Conservation (phyloP, 2,329 filamentous ascomycete species). For the Ceratocystis destructans region DNA sequence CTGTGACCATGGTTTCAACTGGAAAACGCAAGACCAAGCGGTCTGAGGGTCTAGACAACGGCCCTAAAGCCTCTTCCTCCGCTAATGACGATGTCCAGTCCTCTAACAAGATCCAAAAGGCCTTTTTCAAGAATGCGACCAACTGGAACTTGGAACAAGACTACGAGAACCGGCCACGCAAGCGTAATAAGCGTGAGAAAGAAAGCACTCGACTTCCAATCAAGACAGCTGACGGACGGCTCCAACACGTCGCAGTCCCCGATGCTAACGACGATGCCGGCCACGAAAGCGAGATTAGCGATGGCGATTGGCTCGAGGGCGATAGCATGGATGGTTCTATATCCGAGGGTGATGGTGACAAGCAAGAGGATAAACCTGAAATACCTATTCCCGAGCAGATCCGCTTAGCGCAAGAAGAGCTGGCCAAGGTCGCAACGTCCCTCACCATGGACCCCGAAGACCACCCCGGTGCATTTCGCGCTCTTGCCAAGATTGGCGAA, state of each 20-base stretch:
- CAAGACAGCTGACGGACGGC: constrained; percentile 63
- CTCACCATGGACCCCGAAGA: constrained; percentile 93
- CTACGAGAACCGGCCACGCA: constrained; percentile 69
- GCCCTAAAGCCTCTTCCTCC: neutral
- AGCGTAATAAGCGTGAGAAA: constrained; percentile 57
- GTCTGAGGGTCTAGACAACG: constrained; percentile 8
- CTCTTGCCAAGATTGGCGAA: constrained; percentile 58
- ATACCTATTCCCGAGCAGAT: constrained; percentile 69
- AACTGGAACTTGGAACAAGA: constrained; percentile 87
- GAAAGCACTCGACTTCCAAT: constrained; percentile 70
- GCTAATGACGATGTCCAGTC: constrained; percentile 14
- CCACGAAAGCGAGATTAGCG: constrained; percentile 33
- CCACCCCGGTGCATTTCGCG: constrained; percentile 65
- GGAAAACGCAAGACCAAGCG: constrained; percentile 16
- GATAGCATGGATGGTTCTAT: constrained; percentile 40
- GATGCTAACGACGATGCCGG: constrained; percentile 49
- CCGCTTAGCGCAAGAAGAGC: constrained; percentile 74
- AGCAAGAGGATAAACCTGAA: constrained; percentile 41
- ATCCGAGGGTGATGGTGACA: constrained; percentile 33
- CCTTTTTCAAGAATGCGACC: constrained; percentile 60
- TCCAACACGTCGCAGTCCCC: constrained; percentile 46
- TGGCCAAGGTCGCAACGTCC: constrained; percentile 65
- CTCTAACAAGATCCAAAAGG: constrained; percentile 37
- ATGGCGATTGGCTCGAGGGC: constrained; percentile 48
- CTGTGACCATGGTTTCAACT: constrained; percentile 11